Evolutionary conservation across 495 filamentous ascomycete genomes (phyloP), one percentile per base, ranked within the genome.

Genomic region (Geoglossum glabrum): DNA sequence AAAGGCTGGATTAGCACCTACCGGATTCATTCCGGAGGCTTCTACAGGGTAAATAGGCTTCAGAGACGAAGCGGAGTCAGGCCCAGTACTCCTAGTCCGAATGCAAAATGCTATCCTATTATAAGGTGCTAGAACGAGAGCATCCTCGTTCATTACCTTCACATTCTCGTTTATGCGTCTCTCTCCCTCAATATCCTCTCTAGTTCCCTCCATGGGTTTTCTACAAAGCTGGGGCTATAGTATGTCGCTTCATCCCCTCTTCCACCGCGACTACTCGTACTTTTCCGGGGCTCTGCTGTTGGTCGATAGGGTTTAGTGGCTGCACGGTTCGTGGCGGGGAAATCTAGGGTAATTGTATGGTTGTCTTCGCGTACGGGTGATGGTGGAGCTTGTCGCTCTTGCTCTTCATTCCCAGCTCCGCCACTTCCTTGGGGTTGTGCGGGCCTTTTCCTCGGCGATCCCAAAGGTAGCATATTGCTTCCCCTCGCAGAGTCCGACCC

Each of bases 151-250:
- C 3, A 10, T 45, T 21, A 45, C 40, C 17, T 19, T 45, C n/a
- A 4, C 40, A 17, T 40, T 23, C 6, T n/a, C 46, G 15, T 25
- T 10, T n/a, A 5, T 26, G 11, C 13, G 49, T 28, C 49, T 30
- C 49, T 28, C 28, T 52, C 49, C 23, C 15, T 21, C 25, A 52
- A 13, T 52, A 52, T 31, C 25, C 38, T 45, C 54, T 56, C 33
- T 15, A 56, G 54, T 33, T 56, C 54, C 21, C n/a, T 38, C 54
- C 54, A 56, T 21, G 54, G 54, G 40, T 56, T 45, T 45, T 56
- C 54, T 25, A 56, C 54, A 56, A 56, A 56, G 27, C 54, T 56
- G 40, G 54, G 54, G 28, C 38, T 45, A 25, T 38, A 56, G 21
- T 56, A 40, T 31, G 49, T 26, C n/a, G 4, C 9, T 7, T 15